Base-by-base conservation (phyloP, 805 yeast species). In the Candida glaebosa region DNA sequence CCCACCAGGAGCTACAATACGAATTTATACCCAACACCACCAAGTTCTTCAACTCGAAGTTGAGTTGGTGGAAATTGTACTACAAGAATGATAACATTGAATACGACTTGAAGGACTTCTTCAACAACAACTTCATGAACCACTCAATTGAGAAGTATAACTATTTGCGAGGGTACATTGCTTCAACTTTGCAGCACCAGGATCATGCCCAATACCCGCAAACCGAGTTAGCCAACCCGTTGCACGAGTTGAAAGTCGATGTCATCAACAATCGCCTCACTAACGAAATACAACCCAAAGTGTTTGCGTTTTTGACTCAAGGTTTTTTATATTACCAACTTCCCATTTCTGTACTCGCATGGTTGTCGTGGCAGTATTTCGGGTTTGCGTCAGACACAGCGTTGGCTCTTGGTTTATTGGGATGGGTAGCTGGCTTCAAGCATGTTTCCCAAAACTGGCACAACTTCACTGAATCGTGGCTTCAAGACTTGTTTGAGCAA, bases 31-130 rank as follows among this genome's bases (percentile, higher is more conserved):
- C 75, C 1, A 42, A 52, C 4, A 60, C 70, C 1, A 47, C 45
- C 14, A 45, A 41, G 1, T 66, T 60, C 37, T 67, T 69, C 56
- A 44, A 40, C 18, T 52, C 49, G 15, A 57, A 52, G 14, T 57
- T 69, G 38, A 48, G 50, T 14, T 69, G 74, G 74, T 69, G 72
- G 70, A 67, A 55, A 46, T 49, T 69, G n/a, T 69, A 69, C 47
- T 54, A 52, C 42, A 59, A 58, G 36, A 69, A 69, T 44, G 75
- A 69, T 38, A 69, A 69, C 46, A 67, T 69, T 17, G 73, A 67
- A 49, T 69, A 69, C 43, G 63, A 60, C 30, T 46, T 69, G 34
- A 69, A 69, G 42, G 75, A 69, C 42, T 67, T 44, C 48, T 61
- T 69, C 43, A 54, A 43, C 34, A 37, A 48, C 6, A 49, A 58